Evolutionary conservation across 192 early-diverging fungal genomes (phyloP), one percentile per base, ranked within the genome.

Genomic region (Coemansia guatemalensis): DNA sequence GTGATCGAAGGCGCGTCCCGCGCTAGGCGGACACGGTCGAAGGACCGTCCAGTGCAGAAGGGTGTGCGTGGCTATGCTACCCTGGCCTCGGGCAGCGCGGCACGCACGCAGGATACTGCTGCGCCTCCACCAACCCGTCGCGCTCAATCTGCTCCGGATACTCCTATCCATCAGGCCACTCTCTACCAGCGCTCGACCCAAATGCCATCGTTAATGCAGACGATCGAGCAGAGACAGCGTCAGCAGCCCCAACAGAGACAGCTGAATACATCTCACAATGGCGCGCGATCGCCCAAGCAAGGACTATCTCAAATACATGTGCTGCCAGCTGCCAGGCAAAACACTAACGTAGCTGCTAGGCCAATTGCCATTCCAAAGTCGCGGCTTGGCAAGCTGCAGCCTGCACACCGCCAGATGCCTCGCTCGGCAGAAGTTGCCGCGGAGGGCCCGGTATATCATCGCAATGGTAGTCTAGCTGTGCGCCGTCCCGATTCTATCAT

Each of bases 381-480:
- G 5, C 68, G 72, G 14, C 57, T 74, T 24, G 67, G 55, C 47
- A 67, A 63, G n/a, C 65, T 80, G 57, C 64, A 60, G 47, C 77
- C 77, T 3, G 56, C 77, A 3, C 60, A 65, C 33, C 71, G 77
- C 48, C 59, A 67, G 24, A 57, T 80, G 77, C 77, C 77, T n/a
- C 70, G 39, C 27, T 80, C 77, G 8, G 60, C 41, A 47, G 50
- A 67, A 17, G 62, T 80, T 20, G 52, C 55, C 0, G 55, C 70
- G 39, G 39, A 18, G 18, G 68, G 67, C 7, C 67, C 67, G 0
- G 47, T 57, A 25, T 73, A 69, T 23, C 62, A 58, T 1, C 22
- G 9, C 20, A 47, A 54, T 8, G 71, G 77, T 52, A 60, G 48
- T 18, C 32, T 67, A 44, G 57, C 27, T 7, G 71, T 54, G 22